A percentile compares a stretch with the other conserved stretches of the same genome.
Evolutionary conservation across 768 basidiomycete genomes (phyloP).

Genomic region (Harrya chromipes): DNA sequence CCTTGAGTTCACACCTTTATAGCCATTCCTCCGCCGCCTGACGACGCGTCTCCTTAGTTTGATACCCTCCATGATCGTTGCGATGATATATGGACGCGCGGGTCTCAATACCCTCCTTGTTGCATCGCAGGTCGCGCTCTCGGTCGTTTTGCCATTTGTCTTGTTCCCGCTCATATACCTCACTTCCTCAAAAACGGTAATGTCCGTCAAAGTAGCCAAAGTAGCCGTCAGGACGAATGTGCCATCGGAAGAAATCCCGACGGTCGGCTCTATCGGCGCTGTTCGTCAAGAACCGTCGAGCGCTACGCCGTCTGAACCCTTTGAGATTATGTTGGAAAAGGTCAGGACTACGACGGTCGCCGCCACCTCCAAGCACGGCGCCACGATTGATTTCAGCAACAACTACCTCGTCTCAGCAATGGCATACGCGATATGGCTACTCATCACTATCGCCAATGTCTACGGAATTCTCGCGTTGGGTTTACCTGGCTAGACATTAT

Average conservation of each 20-base stretch:
- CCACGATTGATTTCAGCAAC: slow-evolving; percentile 41
- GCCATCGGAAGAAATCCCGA: neutral
- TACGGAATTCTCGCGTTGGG: slow-evolving; percentile 51
- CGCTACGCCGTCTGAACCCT: neutral
- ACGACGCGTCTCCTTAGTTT: slow-evolving; percentile 44
- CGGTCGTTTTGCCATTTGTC: slow-evolving; percentile 46
- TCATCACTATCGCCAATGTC: slow-evolving; percentile 48
- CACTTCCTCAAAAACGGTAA: slow-evolving; percentile 35
- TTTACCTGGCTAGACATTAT: neutral
- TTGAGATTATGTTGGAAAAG: neutral
- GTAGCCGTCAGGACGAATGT: neutral
- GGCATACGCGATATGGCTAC: slow-evolving; percentile 45
- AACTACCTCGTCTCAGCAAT: slow-evolving; percentile 35
- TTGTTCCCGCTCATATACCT: slow-evolving; percentile 41
- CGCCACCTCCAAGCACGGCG: slow-evolving; percentile 4
- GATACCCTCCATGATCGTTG: slow-evolving; percentile 43
- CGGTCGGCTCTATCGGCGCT: slow-evolving; percentile 10
- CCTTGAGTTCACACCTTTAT: neutral
- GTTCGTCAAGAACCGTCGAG: neutral
- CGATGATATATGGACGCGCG: slow-evolving; percentile 39
- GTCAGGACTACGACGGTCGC: neutral
- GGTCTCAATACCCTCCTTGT: slow-evolving; percentile 48
- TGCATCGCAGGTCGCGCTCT: slow-evolving; percentile 45
- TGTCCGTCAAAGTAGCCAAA: slow-evolving; percentile 13
- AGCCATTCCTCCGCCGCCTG: slow-evolving; percentile 39